A percentile compares a stretch with the other conserved stretches of the same genome.
These are phyloP conservation scores for Aurantiochytrium sp. DNA, from an alignment of 108 stramenopile genomes.

Conservation along the genomic window DNA sequence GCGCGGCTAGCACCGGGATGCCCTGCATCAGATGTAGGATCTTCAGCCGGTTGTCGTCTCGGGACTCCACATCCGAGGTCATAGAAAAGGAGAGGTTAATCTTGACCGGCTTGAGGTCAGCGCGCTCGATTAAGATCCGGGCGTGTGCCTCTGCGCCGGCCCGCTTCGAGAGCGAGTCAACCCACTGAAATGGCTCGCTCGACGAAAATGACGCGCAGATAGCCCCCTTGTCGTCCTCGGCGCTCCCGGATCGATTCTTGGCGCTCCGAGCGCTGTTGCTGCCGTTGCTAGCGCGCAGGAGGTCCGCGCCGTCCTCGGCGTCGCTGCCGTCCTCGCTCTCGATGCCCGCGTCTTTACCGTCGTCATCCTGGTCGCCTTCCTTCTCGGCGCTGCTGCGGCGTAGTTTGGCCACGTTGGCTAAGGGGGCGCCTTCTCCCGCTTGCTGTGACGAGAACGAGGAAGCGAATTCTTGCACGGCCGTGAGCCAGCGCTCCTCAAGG, in stretches of 20 bases:
- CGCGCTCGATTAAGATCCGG: neutral
- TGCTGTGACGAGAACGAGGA: neutral
- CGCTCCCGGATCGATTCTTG: too few relatives aligned
- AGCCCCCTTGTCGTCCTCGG: neutral
- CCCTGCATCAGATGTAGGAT: conserved; percentile 17
- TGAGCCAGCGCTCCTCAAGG: conserved; percentile 22
- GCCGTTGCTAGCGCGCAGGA: too few relatives aligned
- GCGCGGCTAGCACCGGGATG: neutral
- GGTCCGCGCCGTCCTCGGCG: too few relatives aligned
- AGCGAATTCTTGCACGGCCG: neutral
- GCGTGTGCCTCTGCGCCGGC: neutral
- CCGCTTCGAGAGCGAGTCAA: neutral
- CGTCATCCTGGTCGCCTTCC: too few relatives aligned
- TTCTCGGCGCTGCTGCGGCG: too few relatives aligned
- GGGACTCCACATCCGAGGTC: conserved; percentile 6
- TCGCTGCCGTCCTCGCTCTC: too few relatives aligned
- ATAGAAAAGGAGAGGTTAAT: conserved; percentile 9
- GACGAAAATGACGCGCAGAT: neutral
- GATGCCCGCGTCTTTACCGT: too few relatives aligned
- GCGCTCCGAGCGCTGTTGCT: too few relatives aligned
- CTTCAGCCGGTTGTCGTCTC: neutral
- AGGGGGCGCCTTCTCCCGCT: too few relatives aligned
- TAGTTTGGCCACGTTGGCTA: too few relatives aligned
- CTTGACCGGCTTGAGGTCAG: neutral
- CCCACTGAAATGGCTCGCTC: neutral